These are phyloP conservation scores for Colletotrichum sp. DNA, from an alignment of 2,329 filamentous ascomycete species.

Conservation along the genomic window DNA sequence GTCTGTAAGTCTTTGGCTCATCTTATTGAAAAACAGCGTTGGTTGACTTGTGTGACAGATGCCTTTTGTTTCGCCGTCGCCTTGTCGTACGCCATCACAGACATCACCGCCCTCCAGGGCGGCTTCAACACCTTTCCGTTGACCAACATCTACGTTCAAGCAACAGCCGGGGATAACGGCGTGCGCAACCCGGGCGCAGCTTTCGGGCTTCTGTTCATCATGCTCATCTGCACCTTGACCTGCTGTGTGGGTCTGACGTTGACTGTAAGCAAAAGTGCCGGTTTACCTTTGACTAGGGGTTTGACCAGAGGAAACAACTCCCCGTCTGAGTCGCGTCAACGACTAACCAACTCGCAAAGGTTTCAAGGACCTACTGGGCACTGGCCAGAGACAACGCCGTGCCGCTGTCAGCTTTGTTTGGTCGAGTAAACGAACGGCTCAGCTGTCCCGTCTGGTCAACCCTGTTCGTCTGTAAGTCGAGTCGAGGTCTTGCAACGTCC, in stretches of 20 bases:
- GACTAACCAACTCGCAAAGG: background rate
- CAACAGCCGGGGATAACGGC: conserved; percentile 49
- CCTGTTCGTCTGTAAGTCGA: conserved; percentile 47
- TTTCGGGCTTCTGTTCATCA: conserved; percentile 62
- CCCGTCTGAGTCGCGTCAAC: background rate
- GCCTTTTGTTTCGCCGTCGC: conserved; percentile 57
- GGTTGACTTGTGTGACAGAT: conserved; percentile 36
- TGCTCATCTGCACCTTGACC: conserved; percentile 55
- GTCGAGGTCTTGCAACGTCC: background rate
- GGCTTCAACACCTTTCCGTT: conserved; percentile 63
- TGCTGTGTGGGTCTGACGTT: conserved; percentile 57
- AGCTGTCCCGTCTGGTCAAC: conserved; percentile 66
- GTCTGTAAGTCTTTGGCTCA: conserved; percentile 43
- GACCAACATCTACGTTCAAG: conserved; percentile 66
- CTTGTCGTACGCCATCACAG: conserved; percentile 59
- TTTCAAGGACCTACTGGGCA: conserved; percentile 50
- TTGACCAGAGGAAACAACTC: background rate
- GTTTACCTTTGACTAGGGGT: background rate
- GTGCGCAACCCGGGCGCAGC: conserved; percentile 55
- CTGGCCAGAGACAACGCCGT: conserved; percentile 66
- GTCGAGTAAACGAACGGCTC: conserved; percentile 52
- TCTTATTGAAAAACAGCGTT: background rate
- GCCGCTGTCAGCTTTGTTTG: conserved; percentile 45
- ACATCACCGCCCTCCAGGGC: conserved; percentile 56
- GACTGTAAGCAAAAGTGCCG: conserved; percentile 35